Percentiles rank a stretch among this genome's conserved stretches.
Conservation (phyloP, 2,329 filamentous ascomycete genomes). For the Xylaria sp. region DNA sequence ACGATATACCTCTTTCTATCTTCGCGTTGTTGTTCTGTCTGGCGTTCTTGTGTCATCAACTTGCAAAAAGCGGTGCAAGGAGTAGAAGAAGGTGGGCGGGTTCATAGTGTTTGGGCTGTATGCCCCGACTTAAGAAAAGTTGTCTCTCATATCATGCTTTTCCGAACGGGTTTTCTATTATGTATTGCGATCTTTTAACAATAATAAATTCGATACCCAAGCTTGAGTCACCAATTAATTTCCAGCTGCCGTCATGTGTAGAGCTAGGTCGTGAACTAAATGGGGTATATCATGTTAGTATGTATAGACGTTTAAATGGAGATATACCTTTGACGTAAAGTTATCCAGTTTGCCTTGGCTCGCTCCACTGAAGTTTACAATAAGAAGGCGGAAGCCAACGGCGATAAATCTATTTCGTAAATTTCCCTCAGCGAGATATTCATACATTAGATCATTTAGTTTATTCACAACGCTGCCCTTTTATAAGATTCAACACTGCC, state of each 20-base stretch:
- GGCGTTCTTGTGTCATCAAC: slow-evolving; percentile 33
- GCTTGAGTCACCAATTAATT: too few species aligned
- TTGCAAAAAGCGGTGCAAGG: slow-evolving; percentile 42
- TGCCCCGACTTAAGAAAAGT: slow-evolving; percentile 28
- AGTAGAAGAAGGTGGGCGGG: slow-evolving; percentile 38
- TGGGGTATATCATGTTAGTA: too few species aligned
- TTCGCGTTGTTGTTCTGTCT: slow-evolving; percentile 1
- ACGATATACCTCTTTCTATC: slow-evolving; percentile 39
- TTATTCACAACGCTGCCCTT: too few species aligned
- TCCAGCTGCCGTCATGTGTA: too few species aligned
- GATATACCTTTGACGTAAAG: neutral
- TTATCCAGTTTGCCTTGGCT: neutral
- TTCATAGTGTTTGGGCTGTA: slow-evolving; percentile 19
- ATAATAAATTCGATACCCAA: too few species aligned
- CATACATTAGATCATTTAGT: too few species aligned
- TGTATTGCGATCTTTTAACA: neutral
- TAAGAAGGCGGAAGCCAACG: neutral
- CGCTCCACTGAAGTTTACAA: neutral
- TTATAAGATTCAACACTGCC: too few species aligned
- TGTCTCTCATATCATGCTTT: slow-evolving; percentile 7
- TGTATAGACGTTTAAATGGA: neutral
- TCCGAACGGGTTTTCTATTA: neutral
- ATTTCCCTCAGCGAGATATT: too few species aligned
- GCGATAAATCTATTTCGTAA: neutral
- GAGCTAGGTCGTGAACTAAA: too few species aligned